Evolutionary conservation across 1,284 basidiomycete species (phyloP), one percentile per base, ranked within the genome.

Genomic region (Ustilago shanxiensis): DNA sequence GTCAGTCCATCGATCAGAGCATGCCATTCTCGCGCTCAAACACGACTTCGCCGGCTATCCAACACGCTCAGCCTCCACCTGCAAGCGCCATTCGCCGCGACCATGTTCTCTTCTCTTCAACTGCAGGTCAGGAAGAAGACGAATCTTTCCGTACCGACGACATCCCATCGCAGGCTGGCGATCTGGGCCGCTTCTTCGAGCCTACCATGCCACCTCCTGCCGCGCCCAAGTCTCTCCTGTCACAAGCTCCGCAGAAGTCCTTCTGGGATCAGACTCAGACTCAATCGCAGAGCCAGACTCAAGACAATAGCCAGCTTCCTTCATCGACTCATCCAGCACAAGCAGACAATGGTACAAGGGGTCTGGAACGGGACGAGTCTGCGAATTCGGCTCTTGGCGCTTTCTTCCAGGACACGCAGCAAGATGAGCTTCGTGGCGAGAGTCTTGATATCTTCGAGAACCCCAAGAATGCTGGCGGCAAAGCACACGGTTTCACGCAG

Each of bases 391-490:
- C 80, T 2, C 77, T 84, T 10, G 83, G 80, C 13, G 81, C 82
- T 39, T 84, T 84, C 68, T 84, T 84, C 60, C 66, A 79, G 28
- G 74, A 71, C n/a, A 83, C 81, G 22, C 82, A 82, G 45, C 74
- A 78, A 33, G 62, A 72, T 31, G 61, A 69, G 11, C 51, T 68
- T 53, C 76, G 75, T 18, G 79, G 80, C 16, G 79, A 77, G 35
- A 79, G 76, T n/a, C 66, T 82, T 29, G 77, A 83, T 62, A 69
- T 84, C 22, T 78, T 83, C 49, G 76, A 73, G 5, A 81, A 81
- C 24, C 51, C 54, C 59, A 74, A 77, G 39, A 63, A 35, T 13
- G 66, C 56, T 8, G 70, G 59, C 22, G 76, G 68, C 18, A 77
- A 72, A 35, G 72, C 76, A 11, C 60, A 52, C 18, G 82, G 81